Evolutionary conservation across 352 stramenopile genomes (phyloP), one percentile per base, ranked within the genome.

Genomic region (Phytophthora citrophthora): DNA sequence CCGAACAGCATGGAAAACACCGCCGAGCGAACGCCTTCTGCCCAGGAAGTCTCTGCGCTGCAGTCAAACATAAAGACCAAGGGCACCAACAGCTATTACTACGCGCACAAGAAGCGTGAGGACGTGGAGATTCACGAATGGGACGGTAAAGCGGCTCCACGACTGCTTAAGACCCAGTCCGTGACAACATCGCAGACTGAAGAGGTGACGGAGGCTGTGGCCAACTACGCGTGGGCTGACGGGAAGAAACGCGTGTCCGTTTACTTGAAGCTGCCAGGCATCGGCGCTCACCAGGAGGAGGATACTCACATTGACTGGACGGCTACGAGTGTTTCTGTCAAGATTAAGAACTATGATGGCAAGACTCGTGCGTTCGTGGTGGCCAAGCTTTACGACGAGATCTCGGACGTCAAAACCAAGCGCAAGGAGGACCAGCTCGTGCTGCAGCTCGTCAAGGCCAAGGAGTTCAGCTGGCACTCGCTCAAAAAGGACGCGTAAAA

Each of bases 81-180:
- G 69, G 87, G 85, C 23, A 75, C 79, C 43, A 95, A 95, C 74
- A 91, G 81, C 68, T 95, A 95, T 70, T 95, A 95, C 61, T 95
- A 95, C 57, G 87, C 87, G 18, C 87, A 95, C 72, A 93, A 94
- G 76, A 85, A 84, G 75, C 87, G 87, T 54, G 71, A 92, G 16
- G 60, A 88, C 51, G 87, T 88, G 15, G 82, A 94, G 59, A 78
- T 93, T 46, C 83, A 94, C 61, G 71, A 91, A 67, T 95, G 87
- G 85, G 85, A 95, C 68, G 85, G 85, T 44, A 89, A 93, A 13
- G 83, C 79, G 15, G 80, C 77, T 39, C 85, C 85, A 55, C 85
- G 87, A 6, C 61, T 95, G 68, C 79, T 95, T 34, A 94, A 91
- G 70, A 66, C 57, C 10, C 56, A 73, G 50, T 67, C 68, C 11